Evolutionary conservation across 176 grass and related monocot species (phyloP), one percentile per base, ranked within the genome.

Genomic region (Luzula sylvatica): DNA sequence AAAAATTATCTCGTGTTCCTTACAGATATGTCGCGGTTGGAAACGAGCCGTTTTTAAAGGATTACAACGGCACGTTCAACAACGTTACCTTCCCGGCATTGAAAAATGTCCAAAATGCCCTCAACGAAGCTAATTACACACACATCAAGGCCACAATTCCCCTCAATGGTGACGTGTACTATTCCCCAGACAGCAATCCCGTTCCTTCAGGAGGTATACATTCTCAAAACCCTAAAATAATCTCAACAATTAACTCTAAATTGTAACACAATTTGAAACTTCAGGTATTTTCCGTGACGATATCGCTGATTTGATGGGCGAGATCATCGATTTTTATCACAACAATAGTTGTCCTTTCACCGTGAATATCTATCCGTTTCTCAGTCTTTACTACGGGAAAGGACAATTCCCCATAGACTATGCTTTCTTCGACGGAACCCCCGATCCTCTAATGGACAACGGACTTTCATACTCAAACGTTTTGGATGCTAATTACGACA

Each of bases 311-410:
- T 0, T 27, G 15, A 81, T 92, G 54, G 8, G 60, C 0, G 63
- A 85, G 11, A 75, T 92, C 48, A 58, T 81, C 4, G 11, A 14
- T 1, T 85, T 92, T 54, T 57, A 81, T 44, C 65, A 53, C 65
- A 50, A 43, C 4, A 74, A 58, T 50, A 53, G 65, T n/a, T 67
- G 76, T n/a, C 87, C 87, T 0, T 70, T 85, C 51, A 77, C 60
- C 15, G 76, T 92, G 15, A 92, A 85, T 58, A 92, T 85, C 25
- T 92, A 92, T 59, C 80, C 81, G 0, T 85, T 92, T 54, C 76
- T 85, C 15, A 85, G 87, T 46, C 65, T 92, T 5, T 92, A 24
- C 7, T 61, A 85, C 15, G 81, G 59, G 3, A 68, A 71, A 53
- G 49, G 45, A 16, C 12, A 72, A n/a, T 92, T 92, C 65, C 87